Evolutionary conservation across 2,329 filamentous ascomycete species (phyloP).

Genomic region (Scedosporium apiospermum): DNA sequence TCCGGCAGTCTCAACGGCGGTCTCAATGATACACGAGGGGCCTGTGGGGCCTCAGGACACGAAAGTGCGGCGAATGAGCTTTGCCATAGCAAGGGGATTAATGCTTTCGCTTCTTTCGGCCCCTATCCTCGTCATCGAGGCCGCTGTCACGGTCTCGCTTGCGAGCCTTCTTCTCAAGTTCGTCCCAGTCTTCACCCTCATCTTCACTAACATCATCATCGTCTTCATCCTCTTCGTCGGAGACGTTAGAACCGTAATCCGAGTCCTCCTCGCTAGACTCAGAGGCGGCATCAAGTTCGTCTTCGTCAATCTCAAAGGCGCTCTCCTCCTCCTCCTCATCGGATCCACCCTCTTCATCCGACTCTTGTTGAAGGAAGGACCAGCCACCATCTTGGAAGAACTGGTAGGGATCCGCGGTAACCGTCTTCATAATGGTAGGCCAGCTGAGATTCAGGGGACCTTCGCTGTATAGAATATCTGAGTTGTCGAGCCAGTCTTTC

Average conservation of each 20-base stretch:
- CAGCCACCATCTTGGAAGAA: constrained; percentile 96
- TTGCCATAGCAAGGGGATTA: constrained; percentile 1
- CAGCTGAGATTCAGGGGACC: constrained; percentile 97
- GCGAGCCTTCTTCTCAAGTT: constrained; percentile 82
- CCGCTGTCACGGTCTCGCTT: constrained; percentile 63
- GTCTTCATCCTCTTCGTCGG: constrained; percentile 61
- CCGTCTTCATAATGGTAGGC: constrained; percentile 99
- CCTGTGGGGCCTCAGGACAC: not conserved
- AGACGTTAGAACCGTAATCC: constrained; percentile 86
- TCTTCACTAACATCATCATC: constrained; percentile 63
- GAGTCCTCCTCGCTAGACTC: constrained; percentile 74
- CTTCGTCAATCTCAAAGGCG: constrained; percentile 83
- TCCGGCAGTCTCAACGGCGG: not conserved
- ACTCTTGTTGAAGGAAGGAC: constrained; percentile 83
- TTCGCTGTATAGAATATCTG: constrained; percentile 89
- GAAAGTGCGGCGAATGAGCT: too few species aligned
- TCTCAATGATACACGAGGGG: not conserved
- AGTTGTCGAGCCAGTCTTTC: constrained; percentile 94
- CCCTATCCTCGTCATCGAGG: constrained; percentile 60
- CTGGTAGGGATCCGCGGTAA: constrained; percentile 82
- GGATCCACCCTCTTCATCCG: constrained; percentile 69
- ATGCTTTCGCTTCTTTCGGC: constrained; percentile 58
- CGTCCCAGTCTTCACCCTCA: constrained; percentile 87
- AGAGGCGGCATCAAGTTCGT: constrained; percentile 73
- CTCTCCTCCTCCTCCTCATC: constrained; percentile 83